Evolutionary conservation across 1,139 yeast genomes (phyloP).

Genomic region (Taiozyma sp.): DNA sequence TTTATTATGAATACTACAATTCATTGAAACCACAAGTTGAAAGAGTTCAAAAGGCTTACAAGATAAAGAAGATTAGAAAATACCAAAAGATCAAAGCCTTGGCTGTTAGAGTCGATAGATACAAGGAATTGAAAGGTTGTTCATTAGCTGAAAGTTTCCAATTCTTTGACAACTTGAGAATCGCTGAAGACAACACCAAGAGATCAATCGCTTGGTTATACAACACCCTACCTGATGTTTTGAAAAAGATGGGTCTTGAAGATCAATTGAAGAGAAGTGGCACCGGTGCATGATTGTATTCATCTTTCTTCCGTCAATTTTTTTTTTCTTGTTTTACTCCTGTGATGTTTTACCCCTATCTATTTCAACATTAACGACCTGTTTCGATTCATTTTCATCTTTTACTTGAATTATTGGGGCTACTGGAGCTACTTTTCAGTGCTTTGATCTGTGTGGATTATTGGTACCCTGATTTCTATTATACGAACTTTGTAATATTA

Average conservation of each 20-base stretch:
- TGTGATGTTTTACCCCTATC: background rate
- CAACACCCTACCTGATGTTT: slow-evolving; percentile 23
- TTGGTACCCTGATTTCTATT: no score
- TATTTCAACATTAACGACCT: background rate
- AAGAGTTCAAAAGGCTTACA: slow-evolving; percentile 25
- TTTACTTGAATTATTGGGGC: no score
- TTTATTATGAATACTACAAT: slow-evolving; percentile 23
- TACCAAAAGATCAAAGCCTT: slow-evolving; percentile 26
- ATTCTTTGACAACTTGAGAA: slow-evolving; percentile 23
- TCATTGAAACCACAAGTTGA: slow-evolving; percentile 26
- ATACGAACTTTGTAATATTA: no score
- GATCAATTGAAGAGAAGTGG: slow-evolving; percentile 22
- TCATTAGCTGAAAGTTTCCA: slow-evolving; percentile 21
- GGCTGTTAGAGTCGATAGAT: slow-evolving; percentile 25
- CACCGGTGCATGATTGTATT: slow-evolving; percentile 2
- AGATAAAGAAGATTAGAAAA: slow-evolving; percentile 25
- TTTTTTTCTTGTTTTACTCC: background rate
- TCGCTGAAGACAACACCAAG: slow-evolving; percentile 22
- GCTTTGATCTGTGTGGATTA: no score
- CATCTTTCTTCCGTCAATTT: background rate
- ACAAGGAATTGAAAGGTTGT: slow-evolving; percentile 21
- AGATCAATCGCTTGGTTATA: slow-evolving; percentile 26
- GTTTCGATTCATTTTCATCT: no score
- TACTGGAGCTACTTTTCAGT: no score
- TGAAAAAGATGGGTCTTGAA: slow-evolving; percentile 23